Base-by-base conservation (phyloP, 306 rosid genomes). In the Hippophae rhamnoides region DNA sequence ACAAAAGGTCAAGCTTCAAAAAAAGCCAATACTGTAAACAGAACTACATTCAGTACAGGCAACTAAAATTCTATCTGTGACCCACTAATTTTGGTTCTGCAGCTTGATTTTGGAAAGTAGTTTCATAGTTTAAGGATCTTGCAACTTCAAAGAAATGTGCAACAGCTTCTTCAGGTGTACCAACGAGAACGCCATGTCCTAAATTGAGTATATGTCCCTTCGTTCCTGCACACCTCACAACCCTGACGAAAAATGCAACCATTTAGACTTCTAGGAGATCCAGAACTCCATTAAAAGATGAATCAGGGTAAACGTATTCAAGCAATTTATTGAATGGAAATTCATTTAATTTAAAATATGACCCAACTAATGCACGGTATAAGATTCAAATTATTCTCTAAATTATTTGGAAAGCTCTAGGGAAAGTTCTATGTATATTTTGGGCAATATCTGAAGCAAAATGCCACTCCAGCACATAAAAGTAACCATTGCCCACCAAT, bases 81-180 rank as follows among this genome's bases (percentile, higher is more conserved):
- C 23, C 73, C 60, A 81, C 93, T n/a, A 86, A 70, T 48, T 78
- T 69, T 41, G 84, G 74, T 47, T 76, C 81, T 69, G 67, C 77
- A n/a, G 81, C 52, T 38, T 69, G 72, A 45, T 79, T 75, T 68
- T 68, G 80, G 50, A 76, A 68, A 54, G 68, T 47, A 41, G 85
- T 63, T 38, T 88, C 86, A 47, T 83, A 87, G 59, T 83, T 74
- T 88, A 85, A 81, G 74, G 93, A 83, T 73, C 84, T 87, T 23
- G 96, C 76, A 38, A 87, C 96, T 13, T 92, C 99, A 63, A 88
- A 92, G 87, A 92, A 92, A 83, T 92, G 99, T 42, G 84, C 85
- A 63, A 92, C 99, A 13, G 99, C 92, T 76, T 85, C 96, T 79
- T 92, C 96, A 5, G 99, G 99, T 11, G 89, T 87, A 66, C 93